Base-by-base conservation (phyloP, 345 rosid genomes). In the Aurinia saxatilis region DNA sequence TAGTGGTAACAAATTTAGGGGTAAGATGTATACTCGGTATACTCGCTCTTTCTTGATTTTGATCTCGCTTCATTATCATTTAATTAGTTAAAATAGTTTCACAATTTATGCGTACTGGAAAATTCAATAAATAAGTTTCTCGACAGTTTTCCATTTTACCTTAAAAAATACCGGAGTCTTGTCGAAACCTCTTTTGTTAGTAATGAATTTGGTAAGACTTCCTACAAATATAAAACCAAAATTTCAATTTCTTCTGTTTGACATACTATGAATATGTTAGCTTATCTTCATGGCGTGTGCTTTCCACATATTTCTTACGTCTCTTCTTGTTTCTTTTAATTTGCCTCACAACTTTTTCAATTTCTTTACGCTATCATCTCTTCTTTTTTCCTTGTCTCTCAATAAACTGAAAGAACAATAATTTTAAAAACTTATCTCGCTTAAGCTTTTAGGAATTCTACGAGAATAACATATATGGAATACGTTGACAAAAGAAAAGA, bases 201-300 rank as follows among this genome's bases (percentile, higher is more conserved):
- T 8, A 0, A 25, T 6, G 0, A 54, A 2, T 7, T 11, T 36
- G 35, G 6, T 10, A 30, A 48, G 40, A 16, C 8, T 47, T 47
- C 16, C 12, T 49, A 18, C 13, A 13, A 57, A 23, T 30, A 33
- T 33, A 12, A 50, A 23, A 33, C 46, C 11, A 17, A 51, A 7
- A 31, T 41, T 50, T 40, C 25, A 33, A 5, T 4, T 2, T 10
- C 2, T 29, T 39, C 8, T 12, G 17, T 27, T 27, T 27, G n/a
- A 23, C 21, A 47, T 21, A 23, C 21, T 23, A 21, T 40, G 38
- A 60, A 53, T 53, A 61, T 69, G 67, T 56, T 15, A 52, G 25
- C 35, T 35, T 69, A 55, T 61, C 23, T 42, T 36, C 17, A 3
- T 60, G 67, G 63, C 73, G 63, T 61, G 67, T 61, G 67, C 9